Base-by-base conservation (phyloP, 352 stramenopile species). In the Phytophthora colocasiae region DNA sequence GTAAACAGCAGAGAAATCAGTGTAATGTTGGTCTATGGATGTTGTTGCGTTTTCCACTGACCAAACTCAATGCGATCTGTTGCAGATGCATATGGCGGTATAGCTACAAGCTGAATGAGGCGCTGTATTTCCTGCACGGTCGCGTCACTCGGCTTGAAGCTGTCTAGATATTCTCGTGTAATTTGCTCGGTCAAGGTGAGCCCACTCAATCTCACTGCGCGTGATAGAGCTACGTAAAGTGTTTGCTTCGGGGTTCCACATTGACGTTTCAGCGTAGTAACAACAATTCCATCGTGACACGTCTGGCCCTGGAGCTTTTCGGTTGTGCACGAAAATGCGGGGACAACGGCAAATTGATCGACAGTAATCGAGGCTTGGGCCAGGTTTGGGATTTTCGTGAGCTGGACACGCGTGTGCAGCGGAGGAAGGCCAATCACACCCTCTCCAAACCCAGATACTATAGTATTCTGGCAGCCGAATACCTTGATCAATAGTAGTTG, bases 291-390 rank as follows among this genome's bases (percentile, higher is more conserved):
- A n/a, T 72, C 44, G 2, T 58, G 19, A 17, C 63, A 77, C 1
- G 69, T 77, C 10, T 77, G 58, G 0, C 69, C 64, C 49, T 71
- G 69, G 0, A 77, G 27, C 22, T 78, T 78, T 46, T 71, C 69
- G 0, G 64, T 67, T 1, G 64, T 74, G 19, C 59, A 74, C 4
- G 65, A 15, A 44, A 71, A 78, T 3, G 53, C 65, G 1, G 65
- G 51, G 0, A 71, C 69, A 9, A 66, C 41, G 0, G 56, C 55
- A 38, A 78, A 74, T 36, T 74, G 60, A n/a, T 63, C 24, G 0
- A 74, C 47, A 0, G 69, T 74, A 6, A 74, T 15, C 0, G 26
- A 43, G 15, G 54, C 43, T 56, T 70, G 55, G 1, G 43, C 10
- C 6, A 74, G 27, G 14, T 66, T 59, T 0, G 47, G n/a, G 1